Base-by-base conservation (phyloP, 352 stramenopile species). In the Phytophthora citrophthora region DNA sequence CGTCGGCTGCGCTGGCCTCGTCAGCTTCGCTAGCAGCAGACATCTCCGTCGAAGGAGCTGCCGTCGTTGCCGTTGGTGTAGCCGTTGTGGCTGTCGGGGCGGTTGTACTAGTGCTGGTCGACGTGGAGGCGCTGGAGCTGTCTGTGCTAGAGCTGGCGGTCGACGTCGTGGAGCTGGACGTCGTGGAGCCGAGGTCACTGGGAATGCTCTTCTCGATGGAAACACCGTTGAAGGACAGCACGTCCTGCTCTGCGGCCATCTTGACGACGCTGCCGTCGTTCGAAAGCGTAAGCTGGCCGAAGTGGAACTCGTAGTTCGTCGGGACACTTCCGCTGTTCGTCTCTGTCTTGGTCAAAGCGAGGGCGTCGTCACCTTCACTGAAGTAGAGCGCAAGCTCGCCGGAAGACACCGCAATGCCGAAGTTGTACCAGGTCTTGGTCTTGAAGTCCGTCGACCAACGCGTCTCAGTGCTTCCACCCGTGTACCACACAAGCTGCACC, bases 191-290 rank as follows among this genome's bases (percentile, higher is more conserved):
- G 11, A 54, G 40, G 40, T 64, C 70, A 20, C 63, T 80, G 24
- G 71, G 70, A 50, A 86, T 62, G 34, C 61, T 59, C 50, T 78
- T 76, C 54, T 85, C 71, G 13, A 88, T 74, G 15, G 75, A 76
- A 5, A 91, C 79, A n/a, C 82, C 82, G 64, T 84, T 91, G 63
- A 86, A 91, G 43, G 72, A 78, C 34, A 91, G 61, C 15, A 87
- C 69, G 57, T 91, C 82, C 54, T 88, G 79, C 45, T 69, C 56
- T 44, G 61, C 66, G 0, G 57, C 71, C 81, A 91, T 89, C 36
- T 62, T 67, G 23, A 80, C 75, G 2, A 55, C 54, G 43, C 72
- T 84, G 50, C 77, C 80, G 59, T 86, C 79, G 55, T 81, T 72
- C 29, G 81, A 89, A 43, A 90, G 76, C 43, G 82, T 89, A 62